Base-by-base conservation (phyloP, 2,329 filamentous ascomycete species). In the Colletotrichum lini region DNA sequence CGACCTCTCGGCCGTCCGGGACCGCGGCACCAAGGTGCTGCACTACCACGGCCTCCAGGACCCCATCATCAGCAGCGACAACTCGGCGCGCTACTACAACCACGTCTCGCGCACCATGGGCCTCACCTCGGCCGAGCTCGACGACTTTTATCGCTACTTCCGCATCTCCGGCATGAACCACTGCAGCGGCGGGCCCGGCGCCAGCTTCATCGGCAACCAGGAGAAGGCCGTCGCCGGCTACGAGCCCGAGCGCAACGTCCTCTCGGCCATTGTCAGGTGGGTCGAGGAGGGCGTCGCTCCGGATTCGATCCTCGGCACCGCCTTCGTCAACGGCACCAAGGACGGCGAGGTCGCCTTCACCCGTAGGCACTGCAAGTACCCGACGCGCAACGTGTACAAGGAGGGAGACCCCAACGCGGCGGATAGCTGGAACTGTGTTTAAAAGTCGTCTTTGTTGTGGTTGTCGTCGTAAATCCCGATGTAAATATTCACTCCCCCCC, bases 51-150 rank as follows among this genome's bases (percentile, higher is more conserved):
- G 85, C 1, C 77, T 80, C 5, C 78, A 80, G 13, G 84, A 86
- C 73, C 80, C 78, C 10, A 77, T 84, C 10, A 81, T 87, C 68
- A 80, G 82, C 5, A 78, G 78, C 56, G 86, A 82, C 45, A 86
- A 84, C 76, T 83, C 81, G 8, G 81, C 82, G 13, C 78, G 83
- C 16, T 88, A 88, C 80, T 87, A 88, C 77, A 79, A 86, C 56
- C 80, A 86, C 65, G 83, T 87, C 12, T 78, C 80, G 8, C 23
- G 77, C 23, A 85, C 83, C 0, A 86, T 88, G 85, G 74, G 74
- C 6, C 76, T 81, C 0, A 73, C 77, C 0, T 62, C 77, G 1
- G 59, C 72, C 0, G 74, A 82, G 69, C 76, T 86, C 4, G 83
- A 76, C 16, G 72, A 76, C 8, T 83, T 79, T 52, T 83, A 80